Evolutionary conservation across 2,329 filamentous ascomycete genomes (phyloP).

Genomic region (Aphanocladium album): DNA sequence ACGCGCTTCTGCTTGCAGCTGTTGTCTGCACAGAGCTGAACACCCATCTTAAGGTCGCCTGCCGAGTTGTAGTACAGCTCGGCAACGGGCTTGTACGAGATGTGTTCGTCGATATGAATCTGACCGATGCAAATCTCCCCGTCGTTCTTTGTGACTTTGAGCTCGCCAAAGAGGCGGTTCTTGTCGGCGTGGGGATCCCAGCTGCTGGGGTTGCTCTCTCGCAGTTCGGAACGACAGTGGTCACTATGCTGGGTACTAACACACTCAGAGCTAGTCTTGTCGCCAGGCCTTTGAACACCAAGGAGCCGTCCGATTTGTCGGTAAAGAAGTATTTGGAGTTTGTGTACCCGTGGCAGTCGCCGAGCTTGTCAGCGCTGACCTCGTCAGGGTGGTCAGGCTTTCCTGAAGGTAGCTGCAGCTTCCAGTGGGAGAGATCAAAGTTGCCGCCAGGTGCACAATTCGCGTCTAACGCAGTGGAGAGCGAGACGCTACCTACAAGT

Average conservation of each 20-base stretch:
- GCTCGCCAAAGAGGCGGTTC: conserved; percentile 29
- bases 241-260: conserved; percentile 35
- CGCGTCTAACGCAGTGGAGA: neutral
- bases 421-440: conserved; percentile 29
- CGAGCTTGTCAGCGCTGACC: conserved; percentile 26
- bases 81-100: conserved; percentile 34
- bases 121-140: conserved; percentile 35
- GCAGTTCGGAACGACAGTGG: conserved; percentile 39
- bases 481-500: neutral
- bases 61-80: conserved; percentile 34
- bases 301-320: conserved; percentile 24
- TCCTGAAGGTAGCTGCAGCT: conserved; percentile 35
- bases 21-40: conserved; percentile 27
- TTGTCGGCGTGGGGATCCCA: conserved; percentile 28
- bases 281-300: conserved; percentile 37
- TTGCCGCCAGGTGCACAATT: conserved; percentile 24
- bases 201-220: conserved; percentile 28
- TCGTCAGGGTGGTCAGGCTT: conserved; percentile 13
- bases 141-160: conserved; percentile 29
- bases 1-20: conserved; percentile 27
- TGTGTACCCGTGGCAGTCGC: conserved; percentile 32
- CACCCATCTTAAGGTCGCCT: conserved; percentile 32
- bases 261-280: conserved; percentile 25
- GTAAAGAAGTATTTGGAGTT: conserved; percentile 32
- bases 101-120: conserved; percentile 31